Base-by-base conservation (phyloP, 2,329 filamentous ascomycete species). In the Bimuria novae-zelandiae region DNA sequence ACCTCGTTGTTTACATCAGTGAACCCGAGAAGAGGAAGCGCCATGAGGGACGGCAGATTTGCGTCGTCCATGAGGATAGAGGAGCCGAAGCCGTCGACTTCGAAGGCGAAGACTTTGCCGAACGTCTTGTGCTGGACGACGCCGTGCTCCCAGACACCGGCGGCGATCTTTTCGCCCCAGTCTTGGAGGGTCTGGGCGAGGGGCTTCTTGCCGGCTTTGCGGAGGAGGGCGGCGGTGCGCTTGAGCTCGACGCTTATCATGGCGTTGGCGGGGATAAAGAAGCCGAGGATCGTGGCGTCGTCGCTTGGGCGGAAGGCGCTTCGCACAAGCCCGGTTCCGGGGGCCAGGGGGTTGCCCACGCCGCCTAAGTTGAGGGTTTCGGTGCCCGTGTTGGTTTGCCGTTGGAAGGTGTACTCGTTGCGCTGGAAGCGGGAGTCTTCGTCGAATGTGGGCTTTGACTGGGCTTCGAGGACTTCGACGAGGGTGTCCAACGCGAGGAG, bases 281-380 rank as follows among this genome's bases (percentile, higher is more conserved):
- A 99, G 39, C 92, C 92, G 3, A 99, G 80, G 32, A 94, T 97
- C 0, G 92, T 95, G 2, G 94, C 91, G 72, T 99, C 94, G 65
- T 99, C 94, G 59, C 90, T 96, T 4, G 94, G 94, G 1, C 94
- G 84, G 77, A 99, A 99, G 0, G 94, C 93, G 35, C 90, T 96
- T 53, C 94, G 86, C 42, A 97, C 82, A 1, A 99, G 82, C 0
- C 91, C 92, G 0, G 94, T 97, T 16, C 87, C 90, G 61, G 80
- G 82, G 62, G 90, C 92, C 14, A 99, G 79, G 0, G 94, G 94
- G 70, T 99, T 99, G n/a, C 94, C 94, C 21, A 92, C 80, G 1
- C 94, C 94, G 1, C 77, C 80, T 0, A 99, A 80, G 62, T 83
- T 89, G 29, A 99, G 83, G 0, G 94, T 99, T 75, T 99, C 94